A percentile compares a stretch with the other conserved stretches of the same genome.
These are phyloP conservation scores for Melastoma candidum DNA, from an alignment of 441 rosid genomes.

Conservation along the genomic window DNA sequence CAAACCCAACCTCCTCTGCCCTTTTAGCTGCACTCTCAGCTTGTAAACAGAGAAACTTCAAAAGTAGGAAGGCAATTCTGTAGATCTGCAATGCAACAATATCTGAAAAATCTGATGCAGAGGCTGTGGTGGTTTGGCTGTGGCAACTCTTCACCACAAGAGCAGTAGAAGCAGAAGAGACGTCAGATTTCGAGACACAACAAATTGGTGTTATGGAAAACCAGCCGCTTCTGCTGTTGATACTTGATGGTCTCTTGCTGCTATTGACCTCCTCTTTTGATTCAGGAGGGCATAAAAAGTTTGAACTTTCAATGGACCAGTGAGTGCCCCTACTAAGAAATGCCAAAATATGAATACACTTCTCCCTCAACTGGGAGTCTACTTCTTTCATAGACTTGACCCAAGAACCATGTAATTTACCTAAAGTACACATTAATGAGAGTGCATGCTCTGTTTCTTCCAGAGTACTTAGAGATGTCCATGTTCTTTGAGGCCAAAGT, in stretches of 20 bases:
- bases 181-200: conserved; percentile 37
- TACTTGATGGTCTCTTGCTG: conserved; percentile 46
- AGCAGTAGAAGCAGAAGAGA: conserved; percentile 33
- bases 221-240: conserved; percentile 78
- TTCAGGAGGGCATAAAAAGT: conserved; percentile 55
- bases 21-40: conserved; percentile 77
- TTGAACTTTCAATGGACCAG: conserved; percentile 34
- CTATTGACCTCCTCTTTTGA: conserved; percentile 61
- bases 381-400: conserved; percentile 59
- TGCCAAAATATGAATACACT: conserved; percentile 77
- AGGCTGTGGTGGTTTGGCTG: conserved; percentile 28
- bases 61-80: conserved; percentile 55
- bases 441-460: conserved; percentile 87
- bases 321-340: conserved; percentile 75
- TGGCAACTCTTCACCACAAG: conserved; percentile 42
- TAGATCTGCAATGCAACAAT: conserved; percentile 78
- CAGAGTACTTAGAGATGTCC: conserved; percentile 59
- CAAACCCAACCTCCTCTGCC: conserved; percentile 82
- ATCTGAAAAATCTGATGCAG: conserved; percentile 68
- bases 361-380: conserved; percentile 75
- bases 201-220: conserved; percentile 67
- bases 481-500: conserved; percentile 47
- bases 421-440: conserved; percentile 64
- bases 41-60: conserved; percentile 80
- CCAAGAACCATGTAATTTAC: conserved; percentile 70